Base-by-base conservation (phyloP, 2,329 filamentous ascomycete species). In the Trichoderma sp. region DNA sequence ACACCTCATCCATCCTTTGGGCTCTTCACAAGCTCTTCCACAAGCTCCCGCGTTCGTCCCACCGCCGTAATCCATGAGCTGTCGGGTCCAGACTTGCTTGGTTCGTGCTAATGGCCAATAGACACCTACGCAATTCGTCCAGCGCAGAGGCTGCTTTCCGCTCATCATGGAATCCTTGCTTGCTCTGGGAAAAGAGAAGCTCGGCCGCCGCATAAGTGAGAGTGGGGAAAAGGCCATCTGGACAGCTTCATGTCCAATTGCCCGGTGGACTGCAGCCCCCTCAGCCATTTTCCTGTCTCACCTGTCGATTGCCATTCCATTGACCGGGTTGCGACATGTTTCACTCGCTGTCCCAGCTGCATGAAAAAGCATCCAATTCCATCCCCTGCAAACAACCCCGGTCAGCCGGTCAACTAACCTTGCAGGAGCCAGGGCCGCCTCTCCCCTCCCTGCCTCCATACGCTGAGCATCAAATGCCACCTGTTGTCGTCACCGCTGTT, bases 351-450 rank as follows among this genome's bases (percentile, higher is more conserved):
- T 39, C 26, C 66, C 36, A 47, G 66, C 56, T 61, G 66, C 56
- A 69, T 69, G 66, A 69, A 61, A 53, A 69, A 69, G 56, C 66
- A 61, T 69, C 66, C 66, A 69, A 63, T 70, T 70, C 68, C 43
- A 39, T 62, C 24, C 67, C 68, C 60, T 70, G 68, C 68, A 63
- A 69, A 32, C 30, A 36, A 28, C 60, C 68, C 68, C 28, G 53
- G 67, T 70, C 67, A 70, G 51, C 57, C 58, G 58, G 68, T 70
- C 58, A 64, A 64, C 68, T 36, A 63, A 64, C 68, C 57, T 62
- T 64, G 68, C 68, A 70, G 58, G 43, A 64, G 58, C 68, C 58
- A 47, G 56, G 65, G 66, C 66, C 15, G 36, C 9, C 39, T 51
- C 66, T 69, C 66, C 66, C 66, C 66, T 69, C 66, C 66, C 56